These are phyloP conservation scores for Cephaloascus albidus DNA, from an alignment of 805 yeast species.

Conservation along the genomic window DNA sequence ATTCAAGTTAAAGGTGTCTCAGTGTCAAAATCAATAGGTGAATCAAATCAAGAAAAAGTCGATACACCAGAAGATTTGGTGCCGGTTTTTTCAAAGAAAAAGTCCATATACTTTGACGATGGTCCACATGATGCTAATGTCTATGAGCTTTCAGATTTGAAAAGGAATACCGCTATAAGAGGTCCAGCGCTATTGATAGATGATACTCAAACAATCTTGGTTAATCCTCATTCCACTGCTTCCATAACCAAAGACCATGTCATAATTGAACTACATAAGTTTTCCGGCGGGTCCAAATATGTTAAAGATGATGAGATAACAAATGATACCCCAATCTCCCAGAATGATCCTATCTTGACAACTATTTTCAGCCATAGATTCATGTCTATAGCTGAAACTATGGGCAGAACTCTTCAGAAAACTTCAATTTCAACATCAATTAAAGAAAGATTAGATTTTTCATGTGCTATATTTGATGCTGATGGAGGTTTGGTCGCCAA, in stretches of 20 bases:
- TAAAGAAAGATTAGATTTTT: conserved; percentile 3
- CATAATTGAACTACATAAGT: background rate
- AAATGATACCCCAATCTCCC: background rate
- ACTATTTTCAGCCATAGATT: conserved; percentile 12
- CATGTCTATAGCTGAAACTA: conserved; percentile 6
- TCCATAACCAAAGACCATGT: conserved; percentile 18
- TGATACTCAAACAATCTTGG: conserved; percentile 17
- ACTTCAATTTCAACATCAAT: conserved; percentile 2
- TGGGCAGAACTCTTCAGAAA: conserved; percentile 3
- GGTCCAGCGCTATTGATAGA: conserved; percentile 13
- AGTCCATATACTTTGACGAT: conserved; percentile 11
- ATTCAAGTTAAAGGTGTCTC: conserved; percentile 11
- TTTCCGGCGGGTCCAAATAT: background rate
- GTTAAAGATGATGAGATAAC: background rate
- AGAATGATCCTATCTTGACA: conserved; percentile 9
- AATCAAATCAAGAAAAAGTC: too few species aligned
- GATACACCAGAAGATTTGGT: too few species aligned
- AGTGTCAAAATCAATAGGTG: too few species aligned
- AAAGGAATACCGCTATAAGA: conserved; percentile 6
- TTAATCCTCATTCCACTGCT: conserved; percentile 22
- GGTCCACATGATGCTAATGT: conserved; percentile 10
- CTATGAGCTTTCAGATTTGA: conserved; percentile 6
- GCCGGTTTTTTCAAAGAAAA: background rate
- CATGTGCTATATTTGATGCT: conserved; percentile 3
- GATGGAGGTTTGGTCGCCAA: conserved; percentile 2